These are phyloP conservation scores for Aspergillus sergii DNA, from an alignment of 2,329 filamentous ascomycete genomes.

Conservation along the genomic window DNA sequence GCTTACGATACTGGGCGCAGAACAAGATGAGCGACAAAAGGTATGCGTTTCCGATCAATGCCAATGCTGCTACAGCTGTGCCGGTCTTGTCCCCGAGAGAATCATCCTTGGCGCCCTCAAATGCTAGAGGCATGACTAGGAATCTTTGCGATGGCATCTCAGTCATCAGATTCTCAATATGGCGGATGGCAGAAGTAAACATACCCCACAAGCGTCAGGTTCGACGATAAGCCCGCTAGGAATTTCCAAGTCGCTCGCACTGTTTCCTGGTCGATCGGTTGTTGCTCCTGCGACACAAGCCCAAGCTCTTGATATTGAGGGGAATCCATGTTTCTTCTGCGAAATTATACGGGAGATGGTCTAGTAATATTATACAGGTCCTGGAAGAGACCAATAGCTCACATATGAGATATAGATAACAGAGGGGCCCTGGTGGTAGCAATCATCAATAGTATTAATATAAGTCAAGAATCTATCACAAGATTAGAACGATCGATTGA, in stretches of 20 bases:
- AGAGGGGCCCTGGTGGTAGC: not conserved
- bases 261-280: conserved; percentile 2
- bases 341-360: not conserved
- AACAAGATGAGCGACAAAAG: conserved; percentile 27
- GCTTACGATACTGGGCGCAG: conserved; percentile 27
- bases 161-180: not conserved
- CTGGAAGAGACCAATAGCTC: not conserved
- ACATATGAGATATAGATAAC: not conserved
- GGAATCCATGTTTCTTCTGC: not conserved
- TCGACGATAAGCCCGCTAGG: conserved; percentile 28
- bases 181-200: conserved; percentile 9
- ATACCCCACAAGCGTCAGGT: conserved; percentile 34
- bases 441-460: not conserved
- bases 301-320: conserved; percentile 18
- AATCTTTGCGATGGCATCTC: conserved; percentile 23
- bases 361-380: not conserved
- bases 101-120: conserved; percentile 22
- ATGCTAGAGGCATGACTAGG: conserved; percentile 33
- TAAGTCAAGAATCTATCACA: not conserved
- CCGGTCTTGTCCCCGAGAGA: conserved; percentile 26
- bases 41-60: conserved; percentile 31
- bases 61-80: conserved; percentile 28
- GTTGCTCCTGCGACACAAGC: conserved; percentile 13
- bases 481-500: not conserved
- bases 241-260: conserved; percentile 26